Conservation (phyloP, 495 filamentous ascomycete genomes). For the Aspergillus incahuasiensis region DNA sequence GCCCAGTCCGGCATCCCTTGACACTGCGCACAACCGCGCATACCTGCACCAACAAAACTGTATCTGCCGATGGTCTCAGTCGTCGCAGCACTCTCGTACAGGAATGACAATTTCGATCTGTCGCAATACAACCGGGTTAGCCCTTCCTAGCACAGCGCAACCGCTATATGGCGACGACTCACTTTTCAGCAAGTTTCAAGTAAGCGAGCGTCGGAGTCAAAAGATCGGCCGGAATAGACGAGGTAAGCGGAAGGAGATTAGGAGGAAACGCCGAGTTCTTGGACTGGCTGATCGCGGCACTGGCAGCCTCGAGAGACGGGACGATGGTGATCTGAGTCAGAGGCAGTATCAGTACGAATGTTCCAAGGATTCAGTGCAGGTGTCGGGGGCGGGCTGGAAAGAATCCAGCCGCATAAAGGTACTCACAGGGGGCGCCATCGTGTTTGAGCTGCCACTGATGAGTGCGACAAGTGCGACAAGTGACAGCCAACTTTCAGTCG, state of each 20-base stretch:
- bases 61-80: conserved; percentile 87
- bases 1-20: conserved; percentile 5
- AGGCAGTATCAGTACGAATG: conserved; percentile 7
- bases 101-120: conserved; percentile 57
- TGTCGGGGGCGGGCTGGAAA: not conserved
- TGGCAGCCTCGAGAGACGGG: conserved; percentile 42
- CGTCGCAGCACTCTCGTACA: conserved; percentile 91
- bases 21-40: conserved; percentile 13
- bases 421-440: conserved; percentile 38
- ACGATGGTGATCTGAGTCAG: conserved; percentile 33
- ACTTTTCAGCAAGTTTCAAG: conserved; percentile 76
- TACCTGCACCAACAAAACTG: conserved; percentile 88
- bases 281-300: conserved; percentile 49
- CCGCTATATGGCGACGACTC: conserved; percentile 28
- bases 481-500: not conserved
- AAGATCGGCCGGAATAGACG: conserved; percentile 83
- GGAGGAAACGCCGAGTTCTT: conserved; percentile 53
- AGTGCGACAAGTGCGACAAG: not conserved
- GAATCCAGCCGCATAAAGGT: too few species aligned
- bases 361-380: not conserved
- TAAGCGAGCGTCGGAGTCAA: conserved; percentile 90
- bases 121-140: conserved; percentile 11
- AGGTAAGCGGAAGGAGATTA: conserved; percentile 81
- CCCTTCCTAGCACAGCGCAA: not conserved
- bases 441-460: not conserved